Base-by-base conservation (phyloP, 768 basidiomycete genomes). In the Daedalea quercina region DNA sequence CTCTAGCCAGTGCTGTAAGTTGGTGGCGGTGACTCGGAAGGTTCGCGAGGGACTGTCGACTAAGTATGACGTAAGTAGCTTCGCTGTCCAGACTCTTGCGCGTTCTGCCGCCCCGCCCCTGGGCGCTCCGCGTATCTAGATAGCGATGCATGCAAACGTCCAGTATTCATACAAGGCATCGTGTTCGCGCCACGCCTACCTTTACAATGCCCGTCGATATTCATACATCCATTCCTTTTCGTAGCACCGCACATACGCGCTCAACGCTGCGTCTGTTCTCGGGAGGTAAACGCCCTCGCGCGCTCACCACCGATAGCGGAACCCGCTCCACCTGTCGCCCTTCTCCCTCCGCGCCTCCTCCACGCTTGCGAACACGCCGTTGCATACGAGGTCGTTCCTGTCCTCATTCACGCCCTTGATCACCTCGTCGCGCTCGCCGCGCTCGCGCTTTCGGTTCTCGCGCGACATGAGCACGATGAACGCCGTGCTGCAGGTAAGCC, bases 291-390 rank as follows among this genome's bases (percentile, higher is more conserved):
- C 34, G 9, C 8, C 17, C 34, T 35, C 34, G 8, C 28, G 8
- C 47, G 20, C 12, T 50, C 50, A 85, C 44, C 81, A 63, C 12
- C 70, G 80, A 65, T 89, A 90, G 59, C 81, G 72, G 64, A 87
- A 90, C 23, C 86, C 85, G 59, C 84, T 85, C 85, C 84, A 87
- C 42, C 68, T 66, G 65, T 89, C 85, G 1, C 85, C 86, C 68
- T 85, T 87, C 58, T 81, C 82, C 51, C 72, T 64, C 70, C 81
- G 84, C 41, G 84, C 85, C 2, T 86, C 84, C n/a, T 72, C 81
- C 8, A 84, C 69, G 22, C 74, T 82, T 12, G 67, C 73, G 60
- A 73, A 86, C 41, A 72, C 69, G 11, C 83, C 83, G 51, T 85
- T 86, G 65, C 69, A 75, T 56, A 74, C 73, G 22, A 66, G 60